Percentiles rank a stretch among this genome's conserved stretches.
Evolutionary conservation across 208 protist species (phyloP).

Genomic region (Wallacemonas collosoma): DNA sequence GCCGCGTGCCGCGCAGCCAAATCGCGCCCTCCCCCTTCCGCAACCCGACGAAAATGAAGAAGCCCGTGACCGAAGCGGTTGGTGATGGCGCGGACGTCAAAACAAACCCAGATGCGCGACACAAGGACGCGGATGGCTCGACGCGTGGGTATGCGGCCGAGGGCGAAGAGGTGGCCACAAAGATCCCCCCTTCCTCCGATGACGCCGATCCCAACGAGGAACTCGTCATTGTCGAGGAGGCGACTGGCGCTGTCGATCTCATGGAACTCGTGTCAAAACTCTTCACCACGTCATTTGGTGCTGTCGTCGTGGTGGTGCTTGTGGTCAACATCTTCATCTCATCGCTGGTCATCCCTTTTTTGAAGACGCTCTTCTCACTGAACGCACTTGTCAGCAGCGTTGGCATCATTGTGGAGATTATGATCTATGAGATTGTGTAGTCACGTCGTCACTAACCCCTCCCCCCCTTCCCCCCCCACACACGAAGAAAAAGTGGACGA

Average conservation of each 20-base stretch:
- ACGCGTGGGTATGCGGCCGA: background rate
- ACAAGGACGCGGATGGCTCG: background rate
- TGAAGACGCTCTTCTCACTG: slow-evolving; percentile 79
- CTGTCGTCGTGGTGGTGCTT: slow-evolving; percentile 63
- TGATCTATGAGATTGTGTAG: slow-evolving; percentile 79
- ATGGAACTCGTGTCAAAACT: slow-evolving; percentile 74
- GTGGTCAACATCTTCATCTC: slow-evolving; percentile 76
- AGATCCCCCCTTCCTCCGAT: slow-evolving; percentile 6
- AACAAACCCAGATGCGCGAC: background rate
- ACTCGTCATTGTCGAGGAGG: slow-evolving; percentile 25
- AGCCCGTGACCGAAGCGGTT: background rate
- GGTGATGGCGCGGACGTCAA: too few species aligned
- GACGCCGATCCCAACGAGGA: slow-evolving; percentile 18
- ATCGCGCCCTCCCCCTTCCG: slow-evolving; percentile 8
- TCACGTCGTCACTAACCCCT: background rate
- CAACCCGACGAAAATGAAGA: background rate
- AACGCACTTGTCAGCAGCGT: slow-evolving; percentile 82
- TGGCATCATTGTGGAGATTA: slow-evolving; percentile 81
- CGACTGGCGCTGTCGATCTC: slow-evolving; percentile 48
- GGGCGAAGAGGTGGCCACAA: background rate
- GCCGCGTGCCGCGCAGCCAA: slow-evolving; percentile 20
- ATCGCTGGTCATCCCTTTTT: slow-evolving; percentile 72
- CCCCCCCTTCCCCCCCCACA: too few species aligned
- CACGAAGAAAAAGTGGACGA: too few species aligned
- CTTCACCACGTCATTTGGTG: slow-evolving; percentile 83